Conservation (phyloP, 1,284 basidiomycete genomes). For the Spongiforma sp. region DNA sequence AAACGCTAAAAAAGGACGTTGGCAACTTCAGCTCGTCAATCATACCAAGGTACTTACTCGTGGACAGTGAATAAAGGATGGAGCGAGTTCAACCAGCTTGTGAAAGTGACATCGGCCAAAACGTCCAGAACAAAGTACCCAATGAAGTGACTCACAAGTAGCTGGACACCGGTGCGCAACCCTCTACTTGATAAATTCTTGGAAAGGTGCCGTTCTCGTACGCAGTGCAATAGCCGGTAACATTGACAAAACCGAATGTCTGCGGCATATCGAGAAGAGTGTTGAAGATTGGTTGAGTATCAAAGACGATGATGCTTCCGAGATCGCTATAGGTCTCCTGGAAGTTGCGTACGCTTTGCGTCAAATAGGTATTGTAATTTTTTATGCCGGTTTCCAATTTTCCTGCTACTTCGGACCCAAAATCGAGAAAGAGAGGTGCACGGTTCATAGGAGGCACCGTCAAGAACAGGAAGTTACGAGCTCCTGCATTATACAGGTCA, state of each 20-base stretch:
- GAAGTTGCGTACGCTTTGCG: no score
- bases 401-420: conserved; percentile 46
- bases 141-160: conserved; percentile 61
- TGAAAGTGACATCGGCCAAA: neutral
- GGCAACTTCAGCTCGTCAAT: neutral
- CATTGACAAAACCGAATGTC: no score
- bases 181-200: conserved; percentile 53
- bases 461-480: conserved; percentile 67
- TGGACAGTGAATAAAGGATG: conserved; percentile 63
- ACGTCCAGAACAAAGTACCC: no score
- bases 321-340: conserved; percentile 48
- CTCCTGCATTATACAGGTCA: conserved; percentile 56
- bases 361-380: conserved; percentile 58
- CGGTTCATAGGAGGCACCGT: conserved; percentile 70
- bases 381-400: conserved; percentile 48
- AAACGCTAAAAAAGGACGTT: conserved; percentile 39
- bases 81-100: conserved; percentile 59
- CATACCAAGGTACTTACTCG: conserved; percentile 42
- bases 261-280: conserved; percentile 56
- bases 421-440: conserved; percentile 57
- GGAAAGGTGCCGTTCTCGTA: conserved; percentile 62
- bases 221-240: conserved; percentile 62
- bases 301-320: conserved; percentile 49
- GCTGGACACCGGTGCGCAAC: conserved; percentile 65
- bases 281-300: no score